These are phyloP conservation scores for Pholiota adiposa DNA, from an alignment of 1,284 basidiomycete species.

Conservation along the genomic window DNA sequence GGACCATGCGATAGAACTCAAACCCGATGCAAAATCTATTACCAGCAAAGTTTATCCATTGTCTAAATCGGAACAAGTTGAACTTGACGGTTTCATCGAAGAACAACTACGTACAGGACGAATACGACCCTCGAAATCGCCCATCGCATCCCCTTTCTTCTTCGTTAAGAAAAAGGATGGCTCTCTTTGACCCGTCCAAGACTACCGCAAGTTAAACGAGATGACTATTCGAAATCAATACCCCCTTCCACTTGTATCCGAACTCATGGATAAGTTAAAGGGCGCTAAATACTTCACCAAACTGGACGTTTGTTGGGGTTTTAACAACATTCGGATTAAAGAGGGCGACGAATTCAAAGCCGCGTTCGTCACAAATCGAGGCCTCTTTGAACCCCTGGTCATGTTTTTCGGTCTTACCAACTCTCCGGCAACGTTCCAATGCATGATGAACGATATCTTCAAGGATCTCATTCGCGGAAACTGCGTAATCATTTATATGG, in stretches of 20 bases:
- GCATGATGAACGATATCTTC: too few relatives aligned
- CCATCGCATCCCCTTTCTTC: slow-evolving; percentile 40
- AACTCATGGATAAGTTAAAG: too few relatives aligned
- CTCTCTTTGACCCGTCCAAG: slow-evolving; percentile 10
- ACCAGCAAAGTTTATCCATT: too few relatives aligned
- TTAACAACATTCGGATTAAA: slow-evolving; percentile 22
- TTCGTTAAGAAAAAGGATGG: slow-evolving; percentile 32
- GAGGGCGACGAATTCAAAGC: slow-evolving; percentile 23
- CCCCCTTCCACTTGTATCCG: too few relatives aligned
- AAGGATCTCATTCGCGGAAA: too few relatives aligned
- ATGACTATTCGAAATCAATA: too few relatives aligned
- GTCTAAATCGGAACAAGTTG: slow-evolving; percentile 31
- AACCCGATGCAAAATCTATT: too few relatives aligned
- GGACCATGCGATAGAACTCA: too few relatives aligned
- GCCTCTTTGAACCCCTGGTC: slow-evolving; percentile 30
- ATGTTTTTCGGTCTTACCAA: slow-evolving; percentile 40
- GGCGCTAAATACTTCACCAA: slow-evolving; percentile 28
- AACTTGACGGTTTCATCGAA: slow-evolving; percentile 34
- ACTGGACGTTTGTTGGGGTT: slow-evolving; percentile 21
- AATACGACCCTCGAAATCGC: slow-evolving; percentile 37
- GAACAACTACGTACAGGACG: slow-evolving; percentile 33
- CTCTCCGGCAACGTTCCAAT: slow-evolving; percentile 34
- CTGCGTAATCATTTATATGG: too few relatives aligned
- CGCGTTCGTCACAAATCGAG: slow-evolving; percentile 13
- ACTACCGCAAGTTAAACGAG: slow-evolving; percentile 8